A percentile compares a stretch with the other conserved stretches of the same genome.
Evolutionary conservation across 1,284 basidiomycete species (phyloP).

Genomic region (Bondarzewia mesenterica): DNA sequence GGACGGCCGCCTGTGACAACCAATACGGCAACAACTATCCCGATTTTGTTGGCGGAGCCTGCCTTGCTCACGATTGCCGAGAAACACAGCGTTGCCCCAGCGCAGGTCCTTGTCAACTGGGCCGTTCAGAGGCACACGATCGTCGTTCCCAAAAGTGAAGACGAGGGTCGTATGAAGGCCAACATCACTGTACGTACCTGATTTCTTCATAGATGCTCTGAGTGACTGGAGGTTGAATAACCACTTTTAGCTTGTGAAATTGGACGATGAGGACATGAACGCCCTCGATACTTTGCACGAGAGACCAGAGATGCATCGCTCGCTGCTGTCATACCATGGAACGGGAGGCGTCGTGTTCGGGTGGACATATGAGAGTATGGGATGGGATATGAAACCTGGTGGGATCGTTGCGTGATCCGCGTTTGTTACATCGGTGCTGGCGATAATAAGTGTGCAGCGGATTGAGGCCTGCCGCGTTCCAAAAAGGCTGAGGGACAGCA

Average conservation of each 20-base stretch:
- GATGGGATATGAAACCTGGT: slow-evolving; percentile 37
- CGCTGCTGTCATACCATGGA: slow-evolving; percentile 25
- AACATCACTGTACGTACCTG: slow-evolving; percentile 33
- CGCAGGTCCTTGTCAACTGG: slow-evolving; percentile 48
- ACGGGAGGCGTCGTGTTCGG: slow-evolving; percentile 32
- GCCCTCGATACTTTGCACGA: slow-evolving; percentile 31
- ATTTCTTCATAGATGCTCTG: slow-evolving; percentile 16
- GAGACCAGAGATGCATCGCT: slow-evolving; percentile 38
- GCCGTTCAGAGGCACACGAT: slow-evolving; percentile 33
- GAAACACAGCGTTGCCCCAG: slow-evolving; percentile 34
- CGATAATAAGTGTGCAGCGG: no score
- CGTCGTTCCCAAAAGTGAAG: slow-evolving; percentile 44
- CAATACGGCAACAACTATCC: not conserved
- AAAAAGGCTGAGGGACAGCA: no score
- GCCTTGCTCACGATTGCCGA: slow-evolving; percentile 30
- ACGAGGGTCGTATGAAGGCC: slow-evolving; percentile 34
- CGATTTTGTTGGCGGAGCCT: slow-evolving; percentile 9
- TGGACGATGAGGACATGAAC: slow-evolving; percentile 32
- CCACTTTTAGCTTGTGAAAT: slow-evolving; percentile 19
- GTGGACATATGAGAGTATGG: slow-evolving; percentile 42
- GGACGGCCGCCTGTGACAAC: not conserved
- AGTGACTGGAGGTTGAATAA: no score
- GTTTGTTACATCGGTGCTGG: not conserved
- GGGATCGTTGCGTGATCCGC: slow-evolving; percentile 22
- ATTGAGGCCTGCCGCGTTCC: no score